phyloP scores from a whole-genome alignment of 2,329 filamentous ascomycete genomes.

The Alternaria angustiovoidea region DNA sequence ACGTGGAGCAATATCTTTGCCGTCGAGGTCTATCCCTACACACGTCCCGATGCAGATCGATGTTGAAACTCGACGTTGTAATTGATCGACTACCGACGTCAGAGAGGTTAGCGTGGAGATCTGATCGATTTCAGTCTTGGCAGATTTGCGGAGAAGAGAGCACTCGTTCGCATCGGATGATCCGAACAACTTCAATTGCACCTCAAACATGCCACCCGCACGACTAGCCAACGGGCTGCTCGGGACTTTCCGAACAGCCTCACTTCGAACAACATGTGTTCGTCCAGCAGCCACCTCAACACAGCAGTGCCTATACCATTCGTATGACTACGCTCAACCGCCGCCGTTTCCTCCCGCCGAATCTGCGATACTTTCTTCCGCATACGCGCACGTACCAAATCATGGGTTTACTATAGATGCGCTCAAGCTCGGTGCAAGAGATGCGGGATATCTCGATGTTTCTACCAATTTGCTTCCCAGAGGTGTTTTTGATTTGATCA shows the following conservation, averaged over 20 bases:
- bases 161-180: constrained; percentile 26
- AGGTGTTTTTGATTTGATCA: constrained; percentile 82
- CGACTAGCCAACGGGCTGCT: constrained; percentile 35
- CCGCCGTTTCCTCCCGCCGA: constrained; percentile 74
- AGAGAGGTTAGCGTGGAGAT: constrained; percentile 6
- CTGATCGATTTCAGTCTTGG: constrained; percentile 32
- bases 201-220: constrained; percentile 38
- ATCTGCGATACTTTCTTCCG: constrained; percentile 79
- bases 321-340: constrained; percentile 52
- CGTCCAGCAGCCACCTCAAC: constrained; percentile 23
- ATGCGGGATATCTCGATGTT: constrained; percentile 86
- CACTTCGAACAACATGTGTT: constrained; percentile 2
- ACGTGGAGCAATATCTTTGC: not conserved
- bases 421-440: constrained; percentile 78
- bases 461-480: constrained; percentile 82
- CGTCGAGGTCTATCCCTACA: not conserved
- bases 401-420: constrained; percentile 82
- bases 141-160: constrained; percentile 25
- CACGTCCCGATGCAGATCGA: not conserved
- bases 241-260: constrained; percentile 34
- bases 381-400: constrained; percentile 77
- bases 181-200: constrained; percentile 15
- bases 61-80: not conserved
- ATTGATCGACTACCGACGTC: constrained; percentile 8
- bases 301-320: constrained; percentile 44